Conservation (phyloP, 2,329 filamentous ascomycete species). For the Fonsecaea pugnacius region DNA sequence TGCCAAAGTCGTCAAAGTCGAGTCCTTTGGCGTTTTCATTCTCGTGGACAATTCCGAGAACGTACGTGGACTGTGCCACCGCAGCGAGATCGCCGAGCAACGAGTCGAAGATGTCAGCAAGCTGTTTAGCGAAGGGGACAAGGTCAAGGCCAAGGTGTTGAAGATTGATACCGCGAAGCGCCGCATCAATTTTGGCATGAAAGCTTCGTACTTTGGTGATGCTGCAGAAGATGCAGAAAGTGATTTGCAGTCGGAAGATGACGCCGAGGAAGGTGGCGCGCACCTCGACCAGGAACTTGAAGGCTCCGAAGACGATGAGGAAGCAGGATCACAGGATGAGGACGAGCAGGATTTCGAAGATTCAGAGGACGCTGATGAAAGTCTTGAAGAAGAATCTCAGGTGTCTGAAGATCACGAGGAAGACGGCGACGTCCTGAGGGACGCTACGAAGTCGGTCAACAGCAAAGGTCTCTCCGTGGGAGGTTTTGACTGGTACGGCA, state of each 20-base stretch:
- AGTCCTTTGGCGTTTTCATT: slow-evolving; percentile 94
- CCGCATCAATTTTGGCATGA: slow-evolving; percentile 86
- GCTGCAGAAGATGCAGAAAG: slow-evolving; percentile 56
- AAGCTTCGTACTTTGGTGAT: slow-evolving; percentile 84
- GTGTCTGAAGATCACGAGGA: slow-evolving; percentile 35
- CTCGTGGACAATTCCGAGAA: slow-evolving; percentile 84
- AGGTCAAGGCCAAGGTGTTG: slow-evolving; percentile 88
- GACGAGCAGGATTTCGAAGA: slow-evolving; percentile 53
- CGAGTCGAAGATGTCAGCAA: slow-evolving; percentile 81
- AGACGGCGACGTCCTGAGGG: slow-evolving; percentile 44
- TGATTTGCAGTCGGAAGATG: slow-evolving; percentile 44
- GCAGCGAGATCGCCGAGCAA: slow-evolving; percentile 87
- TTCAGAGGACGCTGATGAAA: slow-evolving; percentile 50
- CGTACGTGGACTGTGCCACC: slow-evolving; percentile 90
- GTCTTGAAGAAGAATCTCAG: slow-evolving; percentile 39
- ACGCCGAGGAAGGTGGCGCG: slow-evolving; percentile 44
- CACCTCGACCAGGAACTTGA: slow-evolving; percentile 42
- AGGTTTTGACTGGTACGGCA: slow-evolving; percentile 88
- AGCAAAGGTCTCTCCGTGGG: slow-evolving; percentile 65
- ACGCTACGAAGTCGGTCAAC: not conserved
- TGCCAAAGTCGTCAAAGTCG: slow-evolving; percentile 89
- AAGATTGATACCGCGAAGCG: slow-evolving; percentile 75
- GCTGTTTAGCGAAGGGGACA: slow-evolving; percentile 85
- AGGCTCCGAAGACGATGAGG: slow-evolving; percentile 39
- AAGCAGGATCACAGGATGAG: slow-evolving; percentile 45